Conservation (phyloP, 768 basidiomycete genomes). For the Glaciozyma antarctica region DNA sequence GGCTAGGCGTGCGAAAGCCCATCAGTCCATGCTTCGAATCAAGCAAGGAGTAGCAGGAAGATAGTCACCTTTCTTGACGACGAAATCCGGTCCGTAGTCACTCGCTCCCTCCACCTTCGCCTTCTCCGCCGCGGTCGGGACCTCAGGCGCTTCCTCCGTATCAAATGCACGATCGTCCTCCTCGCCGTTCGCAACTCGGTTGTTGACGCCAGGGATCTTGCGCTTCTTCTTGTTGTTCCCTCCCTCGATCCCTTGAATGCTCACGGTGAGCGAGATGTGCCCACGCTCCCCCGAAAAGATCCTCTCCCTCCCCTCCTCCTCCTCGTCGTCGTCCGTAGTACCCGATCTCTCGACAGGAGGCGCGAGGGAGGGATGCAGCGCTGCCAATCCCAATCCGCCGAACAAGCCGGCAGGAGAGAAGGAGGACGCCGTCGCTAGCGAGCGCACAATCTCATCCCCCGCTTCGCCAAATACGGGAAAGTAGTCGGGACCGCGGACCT, state of each 20-base stretch:
- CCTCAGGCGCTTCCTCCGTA: background rate
- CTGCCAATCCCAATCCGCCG: conserved; percentile 24
- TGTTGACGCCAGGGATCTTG: conserved; percentile 27
- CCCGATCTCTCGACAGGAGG: background rate
- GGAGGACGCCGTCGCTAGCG: conserved; percentile 18
- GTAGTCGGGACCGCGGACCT: conserved; percentile 4
- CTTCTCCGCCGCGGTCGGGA: background rate
- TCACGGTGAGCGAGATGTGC: background rate
- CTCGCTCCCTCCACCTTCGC: background rate
- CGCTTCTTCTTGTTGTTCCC: conserved; percentile 33
- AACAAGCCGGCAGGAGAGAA: conserved; percentile 27
- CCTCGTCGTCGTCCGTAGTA: conserved; percentile 6
- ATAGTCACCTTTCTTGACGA: conserved; percentile 18
- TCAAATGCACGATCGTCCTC: conserved; percentile 2
- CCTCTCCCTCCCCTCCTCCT: conserved; percentile 26
- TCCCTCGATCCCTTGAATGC: conserved; percentile 7
- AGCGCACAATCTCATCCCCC: conserved; percentile 16
- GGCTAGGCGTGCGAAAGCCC: background rate
- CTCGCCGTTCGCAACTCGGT: background rate
- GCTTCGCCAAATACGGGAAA: conserved; percentile 22
- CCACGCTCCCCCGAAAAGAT: too few species aligned
- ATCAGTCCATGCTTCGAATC: background rate
- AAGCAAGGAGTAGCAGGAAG: background rate
- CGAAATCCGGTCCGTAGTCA: conserved; percentile 5
- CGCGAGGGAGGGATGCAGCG: conserved; percentile 12